Base-by-base conservation (phyloP, 192 early-diverging fungal species). In the Phycomyces nitens region DNA sequence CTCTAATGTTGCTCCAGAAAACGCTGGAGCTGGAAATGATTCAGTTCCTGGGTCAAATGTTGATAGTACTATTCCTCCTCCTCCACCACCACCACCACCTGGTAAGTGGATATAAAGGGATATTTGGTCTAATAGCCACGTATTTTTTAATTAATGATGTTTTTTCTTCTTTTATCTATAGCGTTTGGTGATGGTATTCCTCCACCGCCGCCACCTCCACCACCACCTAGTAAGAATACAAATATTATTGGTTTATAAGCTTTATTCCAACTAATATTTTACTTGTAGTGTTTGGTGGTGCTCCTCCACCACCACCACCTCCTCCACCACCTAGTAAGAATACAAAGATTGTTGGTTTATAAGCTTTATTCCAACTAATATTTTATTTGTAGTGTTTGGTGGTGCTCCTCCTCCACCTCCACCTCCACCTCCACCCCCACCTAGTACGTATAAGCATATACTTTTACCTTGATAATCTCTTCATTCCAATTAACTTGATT, bases 11-110 rank as follows among this genome's bases (percentile, higher is more conserved):
- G 0, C 29, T 2, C 29, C 29, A 16, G 14, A 61, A 20, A 16
- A 47, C 26, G 18, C 15, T 61, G 3, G 15, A 14, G 7, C 8
- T 38, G 43, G 5, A 16, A n/a, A n/a, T n/a, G n/a, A n/a, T n/a
- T n/a, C n/a, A n/a, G n/a, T n/a, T n/a, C n/a, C n/a, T n/a, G n/a
- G n/a, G n/a, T 18, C 49, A 15, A 3, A 42, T 27, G 34, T 56
- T 57, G 69, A 64, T 26, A 55, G 69, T 49, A 71, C 70, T 42
- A 69, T 62, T 22, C 69, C 67, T 23, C 72, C 71, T 20, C 76
- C 74, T 5, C 67, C 58, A 0, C 59, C 52, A 15, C 59, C 67
- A 49, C 68, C 60, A 9, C 68, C 53, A 53, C n/a, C n/a, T n/a
- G 24, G 21, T 21, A 34, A 66, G 53, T 16, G 29, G n/a, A n/a